phyloP scores from a whole-genome alignment of 768 basidiomycete genomes.

The Postia placenta region DNA sequence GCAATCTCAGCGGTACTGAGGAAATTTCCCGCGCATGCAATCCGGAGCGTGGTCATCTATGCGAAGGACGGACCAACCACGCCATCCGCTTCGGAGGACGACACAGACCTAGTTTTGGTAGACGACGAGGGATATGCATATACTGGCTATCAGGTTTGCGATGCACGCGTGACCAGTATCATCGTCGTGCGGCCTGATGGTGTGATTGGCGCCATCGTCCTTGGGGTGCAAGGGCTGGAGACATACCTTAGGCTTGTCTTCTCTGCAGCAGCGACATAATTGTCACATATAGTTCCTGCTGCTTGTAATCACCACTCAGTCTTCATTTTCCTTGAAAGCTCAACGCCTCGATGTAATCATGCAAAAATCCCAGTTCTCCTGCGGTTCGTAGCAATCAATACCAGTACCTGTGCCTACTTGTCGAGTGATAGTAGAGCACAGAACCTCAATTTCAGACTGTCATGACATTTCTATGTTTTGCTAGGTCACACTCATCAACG shows the following conservation, averaged over 20 bases:
- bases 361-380: too few relatives aligned
- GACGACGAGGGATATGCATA: constrained; percentile 6
- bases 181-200: constrained; percentile 5
- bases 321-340: too few relatives aligned
- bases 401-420: too few relatives aligned
- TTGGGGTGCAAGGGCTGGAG: neutral
- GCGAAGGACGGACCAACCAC: neutral
- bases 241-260: constrained; percentile 2
- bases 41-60: neutral
- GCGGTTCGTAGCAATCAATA: too few relatives aligned
- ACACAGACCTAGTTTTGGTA: neutral
- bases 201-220: constrained; percentile 3
- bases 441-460: too few relatives aligned
- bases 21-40: neutral
- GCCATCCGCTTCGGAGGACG: neutral
- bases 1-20: neutral
- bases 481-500: too few relatives aligned
- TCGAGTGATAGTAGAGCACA: too few relatives aligned
- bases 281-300: too few relatives aligned
- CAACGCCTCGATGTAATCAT: too few relatives aligned
- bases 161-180: neutral
- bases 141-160: neutral
- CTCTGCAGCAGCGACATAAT: neutral
- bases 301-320: too few relatives aligned
- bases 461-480: too few relatives aligned